Evolutionary conservation across 306 rosid genomes (phyloP).

Genomic region (Trifolium dubium): DNA sequence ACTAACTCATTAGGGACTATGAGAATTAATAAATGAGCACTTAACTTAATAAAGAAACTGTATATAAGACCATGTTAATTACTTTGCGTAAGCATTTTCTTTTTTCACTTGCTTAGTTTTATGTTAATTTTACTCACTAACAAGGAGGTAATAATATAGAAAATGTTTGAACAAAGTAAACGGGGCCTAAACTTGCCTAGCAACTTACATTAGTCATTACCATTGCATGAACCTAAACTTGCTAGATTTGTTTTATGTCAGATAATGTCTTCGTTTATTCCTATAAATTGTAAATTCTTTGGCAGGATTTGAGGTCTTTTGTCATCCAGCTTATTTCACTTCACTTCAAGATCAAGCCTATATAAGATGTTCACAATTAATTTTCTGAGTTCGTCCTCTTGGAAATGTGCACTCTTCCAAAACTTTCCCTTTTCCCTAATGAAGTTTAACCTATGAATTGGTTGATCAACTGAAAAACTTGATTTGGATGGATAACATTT

Average conservation of each 20-base stretch:
- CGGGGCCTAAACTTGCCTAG: no score
- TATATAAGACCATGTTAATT: no score
- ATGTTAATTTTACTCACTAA: no score
- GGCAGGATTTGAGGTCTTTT: conserved; percentile 93
- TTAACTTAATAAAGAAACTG: no score
- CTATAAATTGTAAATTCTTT: conserved; percentile 26
- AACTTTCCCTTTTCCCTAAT: conserved; percentile 5
- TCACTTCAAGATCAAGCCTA: conserved; percentile 98
- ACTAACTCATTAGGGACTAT: no score
- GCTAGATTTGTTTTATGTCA: conserved; percentile 6
- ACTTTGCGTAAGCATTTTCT: no score
- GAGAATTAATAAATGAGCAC: no score
- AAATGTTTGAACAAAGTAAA: no score
- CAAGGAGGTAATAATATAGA: no score
- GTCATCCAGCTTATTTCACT: conserved; percentile 92
- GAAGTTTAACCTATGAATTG: conserved; percentile 15
- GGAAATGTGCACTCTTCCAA: conserved; percentile 23
- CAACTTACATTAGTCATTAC: no score
- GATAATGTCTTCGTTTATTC: conserved; percentile 11
- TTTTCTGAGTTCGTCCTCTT: conserved; percentile 27
- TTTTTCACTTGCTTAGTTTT: no score
- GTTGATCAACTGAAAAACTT: conserved; percentile 23
- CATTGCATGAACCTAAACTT: no score
- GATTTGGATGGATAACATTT: not conserved
- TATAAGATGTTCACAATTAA: conserved; percentile 45